Evolutionary conservation across 2,329 filamentous ascomycete genomes (phyloP).

Genomic region (Sclerotinia trifoliorum): DNA sequence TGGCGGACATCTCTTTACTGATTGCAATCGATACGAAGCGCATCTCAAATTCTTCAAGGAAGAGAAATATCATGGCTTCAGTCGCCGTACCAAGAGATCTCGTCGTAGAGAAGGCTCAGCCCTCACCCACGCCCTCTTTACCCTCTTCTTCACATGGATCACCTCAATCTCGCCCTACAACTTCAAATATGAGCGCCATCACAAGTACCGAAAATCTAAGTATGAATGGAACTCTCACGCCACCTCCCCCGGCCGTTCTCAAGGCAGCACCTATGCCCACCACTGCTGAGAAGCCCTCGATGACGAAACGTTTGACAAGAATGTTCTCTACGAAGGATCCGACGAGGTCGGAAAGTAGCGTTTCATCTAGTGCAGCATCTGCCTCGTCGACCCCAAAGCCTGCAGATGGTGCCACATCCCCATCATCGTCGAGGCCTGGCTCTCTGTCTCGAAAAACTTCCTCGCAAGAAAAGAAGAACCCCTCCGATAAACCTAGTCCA

Average conservation of each 20-base stretch:
- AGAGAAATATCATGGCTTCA: conserved; percentile 35
- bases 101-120: conserved; percentile 29
- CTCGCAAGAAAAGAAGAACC: conserved; percentile 44
- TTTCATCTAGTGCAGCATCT: conserved; percentile 34
- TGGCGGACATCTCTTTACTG: conserved; percentile 25
- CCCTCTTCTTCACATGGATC: conserved; percentile 34
- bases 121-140: conserved; percentile 34
- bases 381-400: conserved; percentile 40
- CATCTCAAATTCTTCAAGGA: conserved; percentile 15
- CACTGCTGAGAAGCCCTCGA: conserved; percentile 53
- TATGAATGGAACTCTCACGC: conserved; percentile 37
- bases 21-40: conserved; percentile 22
- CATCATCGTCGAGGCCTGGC: conserved; percentile 40
- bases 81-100: conserved; percentile 33
- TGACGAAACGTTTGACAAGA: conserved; percentile 63
- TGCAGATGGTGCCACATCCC: conserved; percentile 26
- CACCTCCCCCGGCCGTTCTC: conserved; percentile 34
- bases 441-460: conserved; percentile 48
- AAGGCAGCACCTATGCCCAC: conserved; percentile 30
- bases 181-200: conserved; percentile 32
- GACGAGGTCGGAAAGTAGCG: conserved; percentile 31
- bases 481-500: conserved; percentile 27
- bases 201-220: conserved; percentile 36
- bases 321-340: conserved; percentile 63
- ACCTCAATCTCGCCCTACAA: conserved; percentile 31